Percentiles rank a stretch among this genome's conserved stretches.
phyloP scores from a whole-genome alignment of 768 basidiomycete species.

The Boletus fagicola region DNA sequence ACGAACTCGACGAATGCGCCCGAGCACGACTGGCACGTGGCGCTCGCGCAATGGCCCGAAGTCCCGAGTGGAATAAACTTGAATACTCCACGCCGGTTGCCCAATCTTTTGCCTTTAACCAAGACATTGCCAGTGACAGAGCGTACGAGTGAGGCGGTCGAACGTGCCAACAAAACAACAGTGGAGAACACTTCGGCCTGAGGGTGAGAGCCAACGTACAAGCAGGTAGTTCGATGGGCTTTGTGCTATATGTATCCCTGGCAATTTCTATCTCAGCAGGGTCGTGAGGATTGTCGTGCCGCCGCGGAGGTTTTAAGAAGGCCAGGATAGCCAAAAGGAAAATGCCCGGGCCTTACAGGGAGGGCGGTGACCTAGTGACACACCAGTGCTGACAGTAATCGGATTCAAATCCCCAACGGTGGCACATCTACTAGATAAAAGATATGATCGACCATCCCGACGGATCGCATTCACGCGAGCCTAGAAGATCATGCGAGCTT shows the following conservation, averaged over 20 bases:
- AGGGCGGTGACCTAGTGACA: slow-evolving; percentile 11
- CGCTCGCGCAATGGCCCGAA: slow-evolving; percentile 29
- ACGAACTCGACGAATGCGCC: slow-evolving; percentile 9
- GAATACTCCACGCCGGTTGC: slow-evolving; percentile 33
- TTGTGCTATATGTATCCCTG: slow-evolving; percentile 29
- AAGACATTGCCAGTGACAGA: slow-evolving; percentile 31
- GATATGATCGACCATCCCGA: background rate
- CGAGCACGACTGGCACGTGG: slow-evolving; percentile 6
- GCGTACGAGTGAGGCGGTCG: background rate
- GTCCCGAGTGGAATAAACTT: slow-evolving; percentile 36
- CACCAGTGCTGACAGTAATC: slow-evolving; percentile 3
- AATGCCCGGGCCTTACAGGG: background rate
- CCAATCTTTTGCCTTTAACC: slow-evolving; percentile 32
- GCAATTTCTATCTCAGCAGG: slow-evolving; percentile 18
- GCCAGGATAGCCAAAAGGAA: slow-evolving; percentile 13
- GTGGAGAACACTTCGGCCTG: background rate
- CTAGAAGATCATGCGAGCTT: background rate
- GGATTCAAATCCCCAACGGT: background rate
- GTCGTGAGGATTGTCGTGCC: slow-evolving; percentile 9
- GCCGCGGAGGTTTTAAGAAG: slow-evolving; percentile 8
- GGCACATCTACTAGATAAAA: slow-evolving; percentile 15
- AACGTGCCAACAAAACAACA: background rate
- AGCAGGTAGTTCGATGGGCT: background rate
- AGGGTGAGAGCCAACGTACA: background rate
- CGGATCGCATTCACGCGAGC: slow-evolving; percentile 1